A percentile compares a stretch with the other conserved stretches of the same genome.
Evolutionary conservation across 2,329 filamentous ascomycete genomes (phyloP).

Genomic region (Mariannaea elegans): DNA sequence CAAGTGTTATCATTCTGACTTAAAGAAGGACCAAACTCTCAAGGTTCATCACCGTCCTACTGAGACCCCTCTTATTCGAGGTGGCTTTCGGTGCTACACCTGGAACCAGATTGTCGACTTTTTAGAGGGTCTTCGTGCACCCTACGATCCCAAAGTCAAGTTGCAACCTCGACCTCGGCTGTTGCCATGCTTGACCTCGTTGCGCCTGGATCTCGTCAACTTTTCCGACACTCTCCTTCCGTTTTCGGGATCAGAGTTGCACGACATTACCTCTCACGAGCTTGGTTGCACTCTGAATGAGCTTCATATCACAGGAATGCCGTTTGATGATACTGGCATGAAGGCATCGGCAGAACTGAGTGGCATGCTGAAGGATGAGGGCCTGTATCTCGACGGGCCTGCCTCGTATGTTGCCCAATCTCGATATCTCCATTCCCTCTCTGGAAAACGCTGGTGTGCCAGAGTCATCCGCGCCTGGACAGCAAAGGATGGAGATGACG

Average conservation of each 20-base stretch:
- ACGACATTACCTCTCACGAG: constrained; percentile 63
- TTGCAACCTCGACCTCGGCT: constrained; percentile 52
- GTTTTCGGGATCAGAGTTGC: constrained; percentile 57
- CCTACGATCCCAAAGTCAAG: constrained; percentile 55
- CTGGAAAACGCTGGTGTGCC: constrained; percentile 50
- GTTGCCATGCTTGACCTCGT: constrained; percentile 55
- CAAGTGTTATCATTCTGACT: constrained; percentile 52
- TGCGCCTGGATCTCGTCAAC: constrained; percentile 65
- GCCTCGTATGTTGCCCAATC: constrained; percentile 54
- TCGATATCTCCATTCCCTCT: constrained; percentile 51
- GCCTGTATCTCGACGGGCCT: constrained; percentile 58
- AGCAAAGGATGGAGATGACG: constrained; percentile 36
- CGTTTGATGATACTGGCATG: constrained; percentile 57
- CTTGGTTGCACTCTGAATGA: constrained; percentile 63
- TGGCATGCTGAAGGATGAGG: constrained; percentile 63
- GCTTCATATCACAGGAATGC: constrained; percentile 61
- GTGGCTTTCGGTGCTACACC: constrained; percentile 63
- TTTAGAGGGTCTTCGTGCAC: constrained; percentile 59
- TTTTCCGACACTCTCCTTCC: constrained; percentile 58
- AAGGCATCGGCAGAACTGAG: constrained; percentile 58
- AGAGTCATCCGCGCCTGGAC: constrained; percentile 58
- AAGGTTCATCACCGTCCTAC: constrained; percentile 53
- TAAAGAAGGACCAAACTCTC: constrained; percentile 53
- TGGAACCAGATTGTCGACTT: constrained; percentile 65
- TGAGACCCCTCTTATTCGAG: constrained; percentile 57